Base-by-base conservation (phyloP, 768 basidiomycete species). In the Amanita exitialis region DNA sequence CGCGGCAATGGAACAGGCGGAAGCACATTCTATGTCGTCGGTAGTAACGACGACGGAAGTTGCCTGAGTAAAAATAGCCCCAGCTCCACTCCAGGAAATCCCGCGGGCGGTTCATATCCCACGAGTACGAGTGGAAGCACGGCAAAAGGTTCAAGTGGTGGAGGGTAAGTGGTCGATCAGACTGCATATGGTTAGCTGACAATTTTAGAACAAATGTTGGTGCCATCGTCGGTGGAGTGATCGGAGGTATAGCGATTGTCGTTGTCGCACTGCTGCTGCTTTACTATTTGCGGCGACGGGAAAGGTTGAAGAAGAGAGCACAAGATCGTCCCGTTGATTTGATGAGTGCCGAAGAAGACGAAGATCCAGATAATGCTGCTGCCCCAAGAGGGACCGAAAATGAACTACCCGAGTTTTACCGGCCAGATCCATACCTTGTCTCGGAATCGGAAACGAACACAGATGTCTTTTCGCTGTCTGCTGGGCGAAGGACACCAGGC, bases 341-440 rank as follows among this genome's bases (percentile, higher is more conserved):
- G n/a, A 68, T 88, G 20, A 71, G 80, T 49, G 74, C 71, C 0
- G 81, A 80, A 42, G 78, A 80, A 0, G 82, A 78, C 23, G 79
- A 79, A 39, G 75, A 70, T 50, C 51, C 38, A 25, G 30, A 49
- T 30, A 45, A 58, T 2, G 30, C 27, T 10, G 27, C 35, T 13
- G 48, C 36, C 4, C 43, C 25, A 18, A 44, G 27, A 23, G 39
- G 50, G 15, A 57, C 65, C 27, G 58, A 66, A 23, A 73, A 73
- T 43, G 76, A 80, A 36, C 75, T 81, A 6, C 85, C 84, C 3
- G 76, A 86, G 51, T 86, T 79, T 63, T 83, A 86, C 60, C 76
- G 74, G 28, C 86, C 87, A 0, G 83, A 89, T 55, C 88, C 88
- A 2, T 90, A 81, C 67, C 75, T 85, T 47, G 74, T 86, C 3